Conservation (phyloP, 2,329 filamentous ascomycete genomes). For the Aspergillus tamarii region DNA sequence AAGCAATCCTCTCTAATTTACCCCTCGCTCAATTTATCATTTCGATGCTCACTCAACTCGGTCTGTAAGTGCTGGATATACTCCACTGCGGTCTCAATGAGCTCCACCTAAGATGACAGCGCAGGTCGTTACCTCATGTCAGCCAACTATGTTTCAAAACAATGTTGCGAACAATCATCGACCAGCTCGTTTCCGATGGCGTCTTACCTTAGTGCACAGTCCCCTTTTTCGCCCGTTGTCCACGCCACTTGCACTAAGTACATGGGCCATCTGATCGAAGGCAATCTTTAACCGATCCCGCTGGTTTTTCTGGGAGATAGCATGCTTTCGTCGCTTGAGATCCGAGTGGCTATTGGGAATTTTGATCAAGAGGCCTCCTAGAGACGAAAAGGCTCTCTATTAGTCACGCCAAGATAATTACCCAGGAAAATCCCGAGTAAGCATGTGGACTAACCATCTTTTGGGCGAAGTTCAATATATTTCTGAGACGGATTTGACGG, state of each 20-base stretch:
- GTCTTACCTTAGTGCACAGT: conserved; percentile 8
- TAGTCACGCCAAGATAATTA: neutral
- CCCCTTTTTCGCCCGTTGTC: neutral
- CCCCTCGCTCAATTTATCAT: neutral
- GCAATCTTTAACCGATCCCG: conserved; percentile 9
- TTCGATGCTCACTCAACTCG: conserved; percentile 1
- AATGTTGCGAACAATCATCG: neutral
- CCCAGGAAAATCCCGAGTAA: neutral
- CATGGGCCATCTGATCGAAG: conserved; percentile 11
- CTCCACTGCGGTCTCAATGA: conserved; percentile 19
- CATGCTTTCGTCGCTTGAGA: conserved; percentile 9
- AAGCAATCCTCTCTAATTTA: neutral
- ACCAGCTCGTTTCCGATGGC: neutral
- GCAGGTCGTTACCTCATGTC: neutral
- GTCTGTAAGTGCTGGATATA: conserved; percentile 18
- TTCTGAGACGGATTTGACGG: neutral
- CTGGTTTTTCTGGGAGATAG: conserved; percentile 11
- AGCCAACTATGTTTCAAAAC: neutral
- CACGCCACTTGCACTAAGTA: conserved; percentile 7
- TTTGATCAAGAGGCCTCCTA: conserved; percentile 6
- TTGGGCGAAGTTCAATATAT: conserved; percentile 7
- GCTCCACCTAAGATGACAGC: conserved; percentile 13
- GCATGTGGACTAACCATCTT: conserved; percentile 2
- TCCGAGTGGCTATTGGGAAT: conserved; percentile 1
- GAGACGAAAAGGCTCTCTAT: too few relatives aligned